Base-by-base conservation (phyloP, 495 filamentous ascomycete species). In the Lasiosphaeria miniovina region DNA sequence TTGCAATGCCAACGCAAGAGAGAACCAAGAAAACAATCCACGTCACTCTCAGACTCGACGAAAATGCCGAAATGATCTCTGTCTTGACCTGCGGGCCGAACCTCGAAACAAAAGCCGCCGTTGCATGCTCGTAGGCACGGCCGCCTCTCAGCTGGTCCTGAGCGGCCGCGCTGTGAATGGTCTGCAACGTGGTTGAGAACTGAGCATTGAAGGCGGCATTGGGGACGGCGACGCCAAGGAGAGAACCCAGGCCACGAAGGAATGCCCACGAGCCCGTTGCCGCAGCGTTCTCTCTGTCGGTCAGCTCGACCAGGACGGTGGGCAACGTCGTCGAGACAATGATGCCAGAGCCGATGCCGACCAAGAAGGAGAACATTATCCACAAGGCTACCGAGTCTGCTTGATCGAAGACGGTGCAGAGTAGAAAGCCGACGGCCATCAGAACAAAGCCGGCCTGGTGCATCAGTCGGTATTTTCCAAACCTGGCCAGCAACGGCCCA, bases 181-280 rank as follows among this genome's bases (percentile, higher is more conserved):
- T 24, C 7, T 24, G 11, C 7, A 63, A 32, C 10, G 52, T 17
- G 14, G 36, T 15, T 6, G 60, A 31, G 24, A 76, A 73, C 14
- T 61, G 66, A 50, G 66, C 71, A 68, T 84, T 84, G 73, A 84
- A 84, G 0, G 80, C 72, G 0, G 74, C 69, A 4, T 73, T 69
- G 1, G 82, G 78, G 24, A 84, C 66, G 4, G 78, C 65, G 0
- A 80, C 70, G 0, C 79, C 81, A 74, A 80, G 79, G 6, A 83
- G 69, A 12, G 61, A 62, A 0, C 82, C 82, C 15, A 82, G 75
- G 7, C 62, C 72, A 0, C 81, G 68, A 0, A 82, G 52, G 52
- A 84, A 84, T 0, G 72, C 65, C 66, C 68, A 85, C 0, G 73
- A 75, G 0, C 60, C 75, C 0, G 78, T 81, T 0, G 76, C 71